phyloP scores from a whole-genome alignment of 108 stramenopile genomes.

The Cyclostephanos invisitatus region DNA sequence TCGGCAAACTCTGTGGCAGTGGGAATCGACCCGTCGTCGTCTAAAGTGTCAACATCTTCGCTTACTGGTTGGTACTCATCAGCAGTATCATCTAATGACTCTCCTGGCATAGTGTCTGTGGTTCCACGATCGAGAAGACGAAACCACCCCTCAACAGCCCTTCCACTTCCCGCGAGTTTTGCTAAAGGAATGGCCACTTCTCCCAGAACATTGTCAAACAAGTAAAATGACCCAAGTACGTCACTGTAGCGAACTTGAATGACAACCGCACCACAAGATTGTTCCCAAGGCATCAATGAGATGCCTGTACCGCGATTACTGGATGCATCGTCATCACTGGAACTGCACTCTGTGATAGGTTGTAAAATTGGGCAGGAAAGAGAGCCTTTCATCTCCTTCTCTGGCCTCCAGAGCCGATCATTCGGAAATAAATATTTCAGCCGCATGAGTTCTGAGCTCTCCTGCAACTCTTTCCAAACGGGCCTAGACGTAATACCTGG shows the following conservation, averaged over 20 bases:
- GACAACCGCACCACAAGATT: slow-evolving; percentile 67
- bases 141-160: slow-evolving; percentile 75
- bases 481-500: slow-evolving; percentile 65
- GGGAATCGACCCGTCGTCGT: slow-evolving; percentile 7
- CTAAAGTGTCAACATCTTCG: slow-evolving; percentile 30
- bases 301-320: slow-evolving; percentile 1
- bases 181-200: slow-evolving; percentile 79
- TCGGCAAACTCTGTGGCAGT: slow-evolving; percentile 29
- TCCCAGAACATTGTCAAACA: slow-evolving; percentile 73
- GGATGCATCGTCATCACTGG: slow-evolving; percentile 14
- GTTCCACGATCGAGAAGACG: slow-evolving; percentile 63
- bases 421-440: slow-evolving; percentile 66
- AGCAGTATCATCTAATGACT: slow-evolving; percentile 36
- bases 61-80: slow-evolving; percentile 34
- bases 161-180: slow-evolving; percentile 50
- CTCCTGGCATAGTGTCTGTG: slow-evolving; percentile 43
- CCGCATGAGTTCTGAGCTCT: slow-evolving; percentile 60
- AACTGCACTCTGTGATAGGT: slow-evolving; percentile 39
- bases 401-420: slow-evolving; percentile 32
- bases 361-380: slow-evolving; percentile 69
- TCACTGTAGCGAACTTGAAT: slow-evolving; percentile 71
- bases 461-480: slow-evolving; percentile 54
- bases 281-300: slow-evolving; percentile 61
- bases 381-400: background rate
- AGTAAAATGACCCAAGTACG: slow-evolving; percentile 53